Base-by-base conservation (phyloP, 306 rosid species). In the Astragalus glycyphyllos region DNA sequence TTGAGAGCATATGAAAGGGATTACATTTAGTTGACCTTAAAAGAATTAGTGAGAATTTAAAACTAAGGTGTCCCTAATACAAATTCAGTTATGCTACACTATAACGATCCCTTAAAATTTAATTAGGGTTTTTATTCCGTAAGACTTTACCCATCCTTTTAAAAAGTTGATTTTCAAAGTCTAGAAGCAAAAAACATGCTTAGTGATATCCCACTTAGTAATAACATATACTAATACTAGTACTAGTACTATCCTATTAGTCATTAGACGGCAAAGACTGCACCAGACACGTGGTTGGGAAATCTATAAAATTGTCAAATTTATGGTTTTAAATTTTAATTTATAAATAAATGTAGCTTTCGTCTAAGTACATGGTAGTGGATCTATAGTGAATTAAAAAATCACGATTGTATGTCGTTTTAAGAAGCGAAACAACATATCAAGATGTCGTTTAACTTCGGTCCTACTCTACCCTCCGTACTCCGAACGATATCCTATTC, bases 371-470 rank as follows among this genome's bases (percentile, higher is more conserved):
- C 13, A 73, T 2, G 7, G 79, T 56, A 58, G 58, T 32, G 76
- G 58, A 61, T 42, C 37, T 11, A 9, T 8, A 7, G 56, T n/a
- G 55, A 15, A 69, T 54, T 31, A 62, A 5, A 13, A 64, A 29
- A 34, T 8, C 16, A 53, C 26, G 14, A 42, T 26, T 7, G 2
- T 7, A 77, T 70, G 77, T 77, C 81, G 67, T 70, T 77, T 68
- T 23, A 44, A 20, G 60, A 1, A n/a, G 46, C 32, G 14, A 31
- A 13, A 59, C 8, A 8, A 35, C 37, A 3, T 62, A 45, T 45
- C 4, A 69, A 3, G 31, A 71, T 64, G 77, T 71, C 82, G 73
- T 78, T 78, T 77, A 56, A 2, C 73, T 54, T 71, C n/a, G 77
- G 73, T 63, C 61, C 0, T 23, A 63, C 73, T 45, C 73, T 31